Base-by-base conservation (phyloP, 495 filamentous ascomycete genomes). In the Penicillium simplicissimum region DNA sequence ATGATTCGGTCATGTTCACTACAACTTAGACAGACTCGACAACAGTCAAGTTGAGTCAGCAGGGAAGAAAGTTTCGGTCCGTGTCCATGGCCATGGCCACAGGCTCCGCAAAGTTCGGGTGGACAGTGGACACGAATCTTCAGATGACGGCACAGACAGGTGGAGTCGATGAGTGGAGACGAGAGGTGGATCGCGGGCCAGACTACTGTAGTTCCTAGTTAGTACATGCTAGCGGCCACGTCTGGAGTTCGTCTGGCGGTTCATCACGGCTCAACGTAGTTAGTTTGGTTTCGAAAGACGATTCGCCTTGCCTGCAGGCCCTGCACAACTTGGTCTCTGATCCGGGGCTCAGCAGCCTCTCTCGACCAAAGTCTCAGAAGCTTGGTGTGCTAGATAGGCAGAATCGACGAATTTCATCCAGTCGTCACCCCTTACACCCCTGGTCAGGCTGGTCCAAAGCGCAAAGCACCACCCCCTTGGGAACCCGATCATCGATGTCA, bases 161-260 rank as follows among this genome's bases (percentile, higher is more conserved):
- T 45, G 42, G 42, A 23, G 42, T 10, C 42, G 19, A 23, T 45
- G 8, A 4, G 42, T 23, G 45, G 45, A 6, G 45, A 31, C 23
- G 55, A 67, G 55, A 56, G 55, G 59, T 59, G 58, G 58, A 40
- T 37, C 57, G 42, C 55, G 53, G 52, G 35, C 37, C 55, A 47
- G 14, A 4, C 25, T 53, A 59, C 34, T 52, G 8, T 45, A 45
- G 42, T 45, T 25, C 1, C 23, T 1, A 25, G 23, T 1, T 66
- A 58, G 62, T 13, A 15, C 19, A 19, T 21, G 17, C 21, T 55
- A 31, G 36, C 10, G 31, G 53, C 17, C 36, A 31, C 23, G 8
- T 7, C 17, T 19, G 35, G 31, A 56, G 36, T 25, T 35, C 8
- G 54, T 40, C 38, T 11, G 4, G 13, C n/a, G 23, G 10, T 48